Base-by-base conservation (phyloP, 345 rosid genomes). In the Bretschneidera sinensis region DNA sequence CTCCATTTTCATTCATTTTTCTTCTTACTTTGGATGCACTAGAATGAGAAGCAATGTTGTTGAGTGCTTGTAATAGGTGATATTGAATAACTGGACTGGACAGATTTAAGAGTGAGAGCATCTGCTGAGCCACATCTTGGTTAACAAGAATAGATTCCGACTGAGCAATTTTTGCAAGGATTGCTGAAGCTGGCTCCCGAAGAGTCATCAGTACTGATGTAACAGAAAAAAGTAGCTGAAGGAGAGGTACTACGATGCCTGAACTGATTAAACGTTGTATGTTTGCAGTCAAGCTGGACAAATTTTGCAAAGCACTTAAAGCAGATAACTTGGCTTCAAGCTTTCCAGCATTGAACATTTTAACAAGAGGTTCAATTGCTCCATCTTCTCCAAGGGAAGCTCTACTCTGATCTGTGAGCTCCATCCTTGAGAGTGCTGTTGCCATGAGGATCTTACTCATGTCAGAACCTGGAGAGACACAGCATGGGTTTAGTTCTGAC, bases 371-470 rank as follows among this genome's bases (percentile, higher is more conserved):
- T 33, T 78, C 83, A 9, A 86, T 66, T 15, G 81, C 89, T 54
- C 87, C 94, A 21, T 80, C 80, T 69, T 78, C 84, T 43, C 89
- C 94, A 15, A 86, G 79, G 16, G 78, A 77, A 64, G 80, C 79
- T 72, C 80, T 82, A 64, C 78, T 65, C 70, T 76, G 84, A 62
- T 86, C 87, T 21, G 87, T 84, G 54, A 86, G 81, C 70, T 82
- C 89, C 76, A 86, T 78, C 74, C 82, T 77, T 25, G 81, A 82
- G 51, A 86, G 68, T 50, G 94, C 85, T 21, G 85, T 78, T 52
- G 89, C 94, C 94, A 86, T 84, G 18, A 86, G 89, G 76, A 86
- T 77, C 80, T 84, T 86, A 68, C 78, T 59, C 89, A 82, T 86
- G 65, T 86, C 89, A 8, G 94, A 82, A 33, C 94, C 94, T 86